Conservation (phyloP, 495 filamentous ascomycete genomes). For the Hyaloscypha variabilis region DNA sequence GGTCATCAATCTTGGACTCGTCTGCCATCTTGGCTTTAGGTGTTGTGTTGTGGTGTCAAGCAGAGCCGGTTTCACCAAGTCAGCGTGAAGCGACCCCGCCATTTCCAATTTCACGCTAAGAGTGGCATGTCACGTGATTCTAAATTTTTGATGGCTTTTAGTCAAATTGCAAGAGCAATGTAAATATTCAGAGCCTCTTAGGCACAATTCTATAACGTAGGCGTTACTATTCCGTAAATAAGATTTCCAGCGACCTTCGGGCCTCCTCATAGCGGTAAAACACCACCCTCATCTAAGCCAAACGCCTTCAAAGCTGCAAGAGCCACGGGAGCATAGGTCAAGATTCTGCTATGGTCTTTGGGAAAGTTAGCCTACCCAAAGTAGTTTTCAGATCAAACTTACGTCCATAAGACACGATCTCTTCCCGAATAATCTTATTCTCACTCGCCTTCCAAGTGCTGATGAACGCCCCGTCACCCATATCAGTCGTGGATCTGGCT, state of each 20-base stretch:
- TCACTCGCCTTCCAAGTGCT: constrained; percentile 40
- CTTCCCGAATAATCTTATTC: constrained; percentile 48
- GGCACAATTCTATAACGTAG: background rate
- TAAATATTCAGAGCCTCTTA: background rate
- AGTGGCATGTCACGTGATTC: constrained; percentile 3
- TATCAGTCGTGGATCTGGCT: constrained; percentile 37
- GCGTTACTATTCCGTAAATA: background rate
- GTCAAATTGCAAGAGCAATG: background rate
- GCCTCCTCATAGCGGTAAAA: constrained; percentile 10
- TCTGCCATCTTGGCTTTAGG: constrained; percentile 39
- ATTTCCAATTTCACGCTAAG: background rate
- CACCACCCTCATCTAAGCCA: constrained; percentile 32
- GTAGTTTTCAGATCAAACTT: constrained; percentile 27
- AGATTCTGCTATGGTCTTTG: constrained; percentile 63
- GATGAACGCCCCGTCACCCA: constrained; percentile 44
- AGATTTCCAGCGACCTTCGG: background rate
- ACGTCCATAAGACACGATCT: constrained; percentile 61
- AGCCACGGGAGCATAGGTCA: constrained; percentile 55
- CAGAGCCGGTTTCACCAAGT: background rate
- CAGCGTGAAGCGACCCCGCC: background rate
- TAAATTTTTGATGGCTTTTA: background rate
- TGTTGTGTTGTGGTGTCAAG: constrained; percentile 6
- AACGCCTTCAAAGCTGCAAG: constrained; percentile 70
- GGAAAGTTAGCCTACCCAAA: constrained; percentile 19
- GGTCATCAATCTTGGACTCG: constrained; percentile 49